Percentiles rank a stretch among this genome's conserved stretches.
Evolutionary conservation across 1,284 basidiomycete genomes (phyloP).

Genomic region (Ceratobasidium sp.): DNA sequence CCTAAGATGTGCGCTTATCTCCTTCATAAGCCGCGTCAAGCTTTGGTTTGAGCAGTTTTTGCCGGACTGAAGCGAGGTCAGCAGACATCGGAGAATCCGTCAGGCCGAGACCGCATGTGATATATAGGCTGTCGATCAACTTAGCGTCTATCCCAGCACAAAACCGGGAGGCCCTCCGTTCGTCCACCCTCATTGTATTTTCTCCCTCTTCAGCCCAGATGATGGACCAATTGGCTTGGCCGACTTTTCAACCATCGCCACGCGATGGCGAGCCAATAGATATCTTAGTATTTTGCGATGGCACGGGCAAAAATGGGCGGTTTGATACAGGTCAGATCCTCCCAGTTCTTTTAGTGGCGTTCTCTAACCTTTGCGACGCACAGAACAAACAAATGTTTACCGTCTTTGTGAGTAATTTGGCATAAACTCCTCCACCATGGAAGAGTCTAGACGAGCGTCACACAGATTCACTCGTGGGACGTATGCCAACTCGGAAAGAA

Average conservation of each 20-base stretch:
- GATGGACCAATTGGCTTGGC: not conserved
- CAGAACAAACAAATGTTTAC: slow-evolving; percentile 33
- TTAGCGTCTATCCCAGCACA: not conserved
- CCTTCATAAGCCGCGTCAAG: too few species aligned
- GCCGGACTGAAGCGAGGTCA: too few species aligned
- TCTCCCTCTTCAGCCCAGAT: not conserved
- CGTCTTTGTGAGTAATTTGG: slow-evolving; percentile 40
- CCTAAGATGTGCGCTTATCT: too few species aligned
- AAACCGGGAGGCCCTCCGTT: not conserved
- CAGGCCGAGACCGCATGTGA: too few species aligned
- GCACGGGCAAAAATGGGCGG: slow-evolving; percentile 34
- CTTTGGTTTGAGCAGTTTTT: too few species aligned
- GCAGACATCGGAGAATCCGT: too few species aligned
- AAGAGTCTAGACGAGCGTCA: too few species aligned
- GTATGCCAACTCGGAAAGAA: slow-evolving; percentile 11
- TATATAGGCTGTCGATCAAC: not conserved
- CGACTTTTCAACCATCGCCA: not conserved
- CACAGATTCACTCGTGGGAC: slow-evolving; percentile 22
- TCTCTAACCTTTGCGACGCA: not conserved
- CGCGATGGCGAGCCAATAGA: slow-evolving; percentile 1
- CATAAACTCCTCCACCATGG: too few species aligned
- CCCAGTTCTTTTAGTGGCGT: not conserved
- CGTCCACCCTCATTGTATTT: not conserved
- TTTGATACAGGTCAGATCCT: not conserved
- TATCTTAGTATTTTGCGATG: slow-evolving; percentile 40